Evolutionary conservation across 2,329 filamentous ascomycete genomes (phyloP), one percentile per base, ranked within the genome.

Genomic region (Talaromyces sp.): DNA sequence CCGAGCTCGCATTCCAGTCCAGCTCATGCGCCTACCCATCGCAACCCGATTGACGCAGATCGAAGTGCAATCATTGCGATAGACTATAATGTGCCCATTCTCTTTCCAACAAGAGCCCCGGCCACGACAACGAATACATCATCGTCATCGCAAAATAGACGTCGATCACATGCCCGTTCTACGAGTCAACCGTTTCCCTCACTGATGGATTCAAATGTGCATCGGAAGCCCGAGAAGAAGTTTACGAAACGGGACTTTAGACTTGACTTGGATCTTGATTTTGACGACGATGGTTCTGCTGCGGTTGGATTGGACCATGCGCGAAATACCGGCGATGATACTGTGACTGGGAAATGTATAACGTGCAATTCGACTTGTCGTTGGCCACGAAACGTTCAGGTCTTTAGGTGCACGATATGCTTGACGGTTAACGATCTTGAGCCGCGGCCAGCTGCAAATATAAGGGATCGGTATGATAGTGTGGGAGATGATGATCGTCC

Each of bases 381-480:
- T 65, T 96, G 92, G 89, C 92, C 92, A 1, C 86, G 84, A 68
- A 86, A 89, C 62, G 79, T 93, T 67, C 85, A 85, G 40, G 86
- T 89, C 43, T 96, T 95, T 77, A 86, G 92, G 70, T 97, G 93
- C 76, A 90, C 91, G 49, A 89, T 91, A 63, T 97, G 93, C 76
- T 81, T 91, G 72, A 95, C 91, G 19, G 88, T 97, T 74, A 96
- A 96, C 74, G 92, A 96, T 74, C 77, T 96, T 61, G 82, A 85
- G 67, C 83, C 84, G 49, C 73, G 72, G 36, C 69, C 66, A 22
- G 74, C 76, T 34, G 22, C 51, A 22, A 58, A 27, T 19, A 43
- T 36, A 31, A 51, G 19, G 34, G 25, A 43, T 51, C 51, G 31
- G 29, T 69, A 68, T 53, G 69, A 72, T 54, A 11, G 38, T 51